Conservation (phyloP, 371 early-diverging fungal genomes). For the Mortierella sp. region DNA sequence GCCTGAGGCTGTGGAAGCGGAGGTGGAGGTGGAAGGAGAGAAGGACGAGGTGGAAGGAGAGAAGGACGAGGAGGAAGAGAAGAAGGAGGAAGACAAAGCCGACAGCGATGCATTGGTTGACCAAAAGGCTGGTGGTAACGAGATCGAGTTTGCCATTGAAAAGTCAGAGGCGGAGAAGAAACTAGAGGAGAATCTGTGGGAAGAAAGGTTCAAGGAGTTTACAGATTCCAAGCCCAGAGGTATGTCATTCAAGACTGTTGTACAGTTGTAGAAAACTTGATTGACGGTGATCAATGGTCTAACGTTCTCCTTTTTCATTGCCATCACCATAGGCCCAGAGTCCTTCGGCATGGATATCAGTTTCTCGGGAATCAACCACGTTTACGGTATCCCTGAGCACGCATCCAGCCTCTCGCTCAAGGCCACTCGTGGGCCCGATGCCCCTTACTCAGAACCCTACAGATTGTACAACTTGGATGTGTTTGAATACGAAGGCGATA, state of each 20-base stretch:
- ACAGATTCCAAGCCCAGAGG: constrained; percentile 94
- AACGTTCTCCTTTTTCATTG: neutral
- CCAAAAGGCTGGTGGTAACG: constrained; percentile 23
- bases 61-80: constrained; percentile 15
- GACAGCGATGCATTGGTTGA: constrained; percentile 60
- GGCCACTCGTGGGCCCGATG: constrained; percentile 84
- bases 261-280: neutral
- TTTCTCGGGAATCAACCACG: constrained; percentile 89
- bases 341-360: constrained; percentile 94
- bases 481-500: constrained; percentile 95
- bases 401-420: constrained; percentile 87
- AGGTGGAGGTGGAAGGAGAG: neutral
- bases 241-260: constrained; percentile 35
- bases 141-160: constrained; percentile 55
- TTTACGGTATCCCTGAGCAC: constrained; percentile 98
- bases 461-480: constrained; percentile 99
- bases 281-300: neutral
- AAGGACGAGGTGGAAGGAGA: constrained; percentile 52
- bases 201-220: constrained; percentile 90
- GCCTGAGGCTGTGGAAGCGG: neutral
- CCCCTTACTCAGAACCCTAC: constrained; percentile 92
- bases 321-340: constrained; percentile 76
- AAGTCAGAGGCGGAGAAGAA: constrained; percentile 51
- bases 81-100: constrained; percentile 54
- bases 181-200: constrained; percentile 82